Base-by-base conservation (phyloP, 1,284 basidiomycete genomes). In the Somion occarium region DNA sequence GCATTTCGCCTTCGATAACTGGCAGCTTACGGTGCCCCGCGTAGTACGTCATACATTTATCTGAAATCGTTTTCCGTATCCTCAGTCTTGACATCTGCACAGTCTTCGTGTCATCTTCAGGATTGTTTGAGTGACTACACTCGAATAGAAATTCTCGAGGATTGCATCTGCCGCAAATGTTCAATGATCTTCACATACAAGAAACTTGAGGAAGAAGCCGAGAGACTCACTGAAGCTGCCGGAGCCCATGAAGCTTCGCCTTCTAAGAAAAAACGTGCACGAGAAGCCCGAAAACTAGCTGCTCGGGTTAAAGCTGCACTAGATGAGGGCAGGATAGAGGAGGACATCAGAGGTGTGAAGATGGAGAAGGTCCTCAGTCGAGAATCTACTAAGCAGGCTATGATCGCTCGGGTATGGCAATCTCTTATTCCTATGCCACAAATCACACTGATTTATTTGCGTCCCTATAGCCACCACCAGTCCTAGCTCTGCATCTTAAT, bases 401-500 rank as follows among this genome's bases (percentile, higher is more conserved):
- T 93, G 86, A 79, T 93, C 53, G 91, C 89, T 38, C 74, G 91
- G 63, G 90, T 90, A 61, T 59, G 84, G 71, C 49, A 52, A 24
- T 43, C 9, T 37, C 5, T 22, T 26, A 15, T 13, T 45, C 19
- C 3, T 38, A n/a, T 23, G n/a, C 42, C 30, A 5, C 45, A 12
- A n/a, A 24, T n/a, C 3, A 48, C 51, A 47, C 44, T 61, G 4
- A 56, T 51, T n/a, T n/a, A n/a, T n/a, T n/a, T n/a, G 12, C 11
- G 30, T 24, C 11, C 5, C 39, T 39, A 93, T 24, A 58, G 83
- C 88, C 93, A 13, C 93, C 93, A 0, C 79, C 79, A 5, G 83
- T 93, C 1, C 79, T 96, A 23, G 86, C 82, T 1, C 77, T 96
- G 1, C 92, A 96, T 66, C 82, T 97, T 52, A 92, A 93, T 59